Evolutionary conservation across 768 basidiomycete genomes (phyloP), one percentile per base, ranked within the genome.

Genomic region (Suillus weaverae): DNA sequence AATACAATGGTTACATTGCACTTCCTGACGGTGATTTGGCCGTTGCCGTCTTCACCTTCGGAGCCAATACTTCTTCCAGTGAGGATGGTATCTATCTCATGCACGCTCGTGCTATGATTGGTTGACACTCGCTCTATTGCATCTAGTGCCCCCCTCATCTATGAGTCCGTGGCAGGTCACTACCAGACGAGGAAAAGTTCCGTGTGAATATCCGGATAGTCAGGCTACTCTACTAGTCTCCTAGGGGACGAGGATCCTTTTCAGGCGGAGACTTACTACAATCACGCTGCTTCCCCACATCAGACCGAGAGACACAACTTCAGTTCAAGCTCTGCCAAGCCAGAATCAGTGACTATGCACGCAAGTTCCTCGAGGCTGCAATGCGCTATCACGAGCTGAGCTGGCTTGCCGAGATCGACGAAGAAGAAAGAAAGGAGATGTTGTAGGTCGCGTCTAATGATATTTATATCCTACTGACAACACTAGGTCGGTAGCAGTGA

Each of bases 201-300:
- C 85, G 86, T 33, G 84, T 97, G 43, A 97, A 98, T 74, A 89
- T 99, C 64, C 91, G 96, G 64, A 97, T 99, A 68, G 93, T 99
- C 61, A 89, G 97, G 20, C 84, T 99, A 6, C 84, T 97, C n/a
- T n/a, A n/a, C n/a, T n/a, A n/a, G n/a, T n/a, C n/a, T n/a, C 22
- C 84, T 99, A 39, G 97, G 99, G 80, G 95, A 97, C 62, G 95
- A 97, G 74, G 97, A 99, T 72, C 94, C 93, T 5, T 91, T 96
- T 2, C 93, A 95, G 76, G 97, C 97, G n/a, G 97, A 99, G 74
- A 93, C 95, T 2, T 99, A 95, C 78, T 97, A 97, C 77, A 97
- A 96, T 72, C 92, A 97, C 62, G 97, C 97, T 22, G 93, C 95
- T 1, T 85, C 95, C 26, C 85, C 98, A 86, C 91, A 44, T 82